Evolutionary conservation across 208 protist genomes (phyloP), one percentile per base, ranked within the genome.

Genomic region (Porcisia deanei): DNA sequence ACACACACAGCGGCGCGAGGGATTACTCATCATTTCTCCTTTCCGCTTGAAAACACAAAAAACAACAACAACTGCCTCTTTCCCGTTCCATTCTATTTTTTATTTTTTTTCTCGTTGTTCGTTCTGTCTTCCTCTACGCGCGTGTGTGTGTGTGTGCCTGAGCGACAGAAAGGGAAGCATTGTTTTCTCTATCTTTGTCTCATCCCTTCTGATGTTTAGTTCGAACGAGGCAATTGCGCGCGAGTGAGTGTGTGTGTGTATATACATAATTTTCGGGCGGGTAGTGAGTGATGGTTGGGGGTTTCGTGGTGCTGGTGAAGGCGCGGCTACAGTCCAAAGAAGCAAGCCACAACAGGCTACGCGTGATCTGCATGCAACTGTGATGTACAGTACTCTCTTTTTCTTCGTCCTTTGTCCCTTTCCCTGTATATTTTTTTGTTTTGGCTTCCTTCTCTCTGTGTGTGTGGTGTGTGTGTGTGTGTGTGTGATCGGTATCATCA

Each of bases 111-210:
- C 30, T 30, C 30, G 30, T 52, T 52, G 47, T 52, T 52, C 47
- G 53, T 10, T 57, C 53, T 57, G 53, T 57, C n/a, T 61, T 8
- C 25, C 7, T 61, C 57, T 37, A 34, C 25, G 18, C 25, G 57
- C 25, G 57, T 61, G 57, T 61, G 57, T 61, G 57, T 61, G 57
- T 61, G 25, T 65, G 34, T 53, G 39, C 55, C 43, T 70, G 73
- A 37, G 60, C 30, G 30, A 30, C 30, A 30, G 30, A 30, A 30
- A 30, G 30, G 30, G 30, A 30, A 30, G 0, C 30, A n/a, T 43
- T 25, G 25, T 60, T 30, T 37, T 60, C 7, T 10, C 16, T 30
- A 25, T 22, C 7, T 22, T 22, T 60, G 16, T 60, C 30, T 30
- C 30, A 30, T 30, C 30, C 20, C 25, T 30, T 60, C 25, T 12